Percentiles rank a stretch among this genome's conserved stretches.
Conservation (phyloP, 2,329 filamentous ascomycete species). For the Calonectria hawksworthii region DNA sequence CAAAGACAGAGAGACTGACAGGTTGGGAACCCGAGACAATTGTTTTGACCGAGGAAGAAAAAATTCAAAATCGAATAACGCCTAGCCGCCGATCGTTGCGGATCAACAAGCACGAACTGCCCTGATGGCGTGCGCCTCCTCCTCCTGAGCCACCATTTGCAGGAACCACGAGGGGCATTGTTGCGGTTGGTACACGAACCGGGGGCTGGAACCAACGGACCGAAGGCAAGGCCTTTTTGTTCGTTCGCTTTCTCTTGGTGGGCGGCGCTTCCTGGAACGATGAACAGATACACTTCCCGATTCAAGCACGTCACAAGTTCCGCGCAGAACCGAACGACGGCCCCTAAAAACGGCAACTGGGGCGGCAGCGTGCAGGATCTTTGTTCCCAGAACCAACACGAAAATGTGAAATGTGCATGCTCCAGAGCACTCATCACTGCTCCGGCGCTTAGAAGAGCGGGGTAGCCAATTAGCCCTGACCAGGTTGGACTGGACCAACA, state of each 20-base stretch:
- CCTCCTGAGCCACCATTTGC: neutral
- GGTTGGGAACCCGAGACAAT: neutral
- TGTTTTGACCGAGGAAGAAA: neutral
- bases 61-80: neutral
- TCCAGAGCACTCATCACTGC: neutral
- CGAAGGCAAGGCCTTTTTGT: neutral
- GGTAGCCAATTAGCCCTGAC: neutral
- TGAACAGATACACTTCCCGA: neutral
- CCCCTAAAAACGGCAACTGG: neutral
- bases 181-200: neutral
- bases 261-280: neutral
- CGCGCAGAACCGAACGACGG: neutral
- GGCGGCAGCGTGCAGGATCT: neutral
- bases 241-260: neutral
- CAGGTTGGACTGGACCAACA: neutral
- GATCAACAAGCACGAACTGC: neutral
- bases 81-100: neutral
- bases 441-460: constrained; percentile 2
- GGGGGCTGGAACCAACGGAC: neutral
- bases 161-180: neutral
- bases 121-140: neutral
- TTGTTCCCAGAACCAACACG: neutral
- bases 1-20: neutral
- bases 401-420: neutral
- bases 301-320: neutral